phyloP scores from a whole-genome alignment of 257 asterid genomes.

The Solanum chilense region DNA sequence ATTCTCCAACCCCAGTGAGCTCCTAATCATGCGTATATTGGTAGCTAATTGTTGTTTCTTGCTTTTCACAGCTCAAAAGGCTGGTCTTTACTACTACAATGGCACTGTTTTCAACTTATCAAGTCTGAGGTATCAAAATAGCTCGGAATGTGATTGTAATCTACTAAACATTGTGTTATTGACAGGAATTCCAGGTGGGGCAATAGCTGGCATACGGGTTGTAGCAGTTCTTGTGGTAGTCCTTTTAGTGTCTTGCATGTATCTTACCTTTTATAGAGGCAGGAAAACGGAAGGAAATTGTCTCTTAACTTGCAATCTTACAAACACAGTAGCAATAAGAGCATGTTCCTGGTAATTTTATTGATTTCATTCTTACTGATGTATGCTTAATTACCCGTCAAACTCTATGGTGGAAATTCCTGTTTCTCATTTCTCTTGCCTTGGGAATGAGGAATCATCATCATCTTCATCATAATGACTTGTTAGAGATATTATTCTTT shows the following conservation, averaged over 20 bases:
- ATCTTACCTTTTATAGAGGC: slow-evolving; percentile 28
- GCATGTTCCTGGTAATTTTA: slow-evolving; percentile 22
- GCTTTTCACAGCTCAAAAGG: slow-evolving; percentile 68
- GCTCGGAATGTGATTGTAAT: slow-evolving; percentile 1
- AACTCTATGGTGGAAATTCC: background rate
- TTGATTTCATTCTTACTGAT: background rate
- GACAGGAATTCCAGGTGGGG: slow-evolving; percentile 64
- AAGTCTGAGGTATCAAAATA: background rate
- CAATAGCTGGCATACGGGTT: slow-evolving; percentile 60
- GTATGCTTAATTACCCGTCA: background rate
- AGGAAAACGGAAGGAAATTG: slow-evolving; percentile 8
- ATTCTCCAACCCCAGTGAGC: background rate
- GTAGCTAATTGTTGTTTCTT: slow-evolving; percentile 14
- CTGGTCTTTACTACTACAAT: slow-evolving; percentile 15
- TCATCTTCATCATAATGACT: background rate
- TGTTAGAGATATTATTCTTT: background rate
- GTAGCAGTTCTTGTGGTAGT: slow-evolving; percentile 35
- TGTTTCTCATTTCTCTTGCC: background rate
- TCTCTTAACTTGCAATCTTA: slow-evolving; percentile 1
- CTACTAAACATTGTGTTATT: background rate
- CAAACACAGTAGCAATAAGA: slow-evolving; percentile 14
- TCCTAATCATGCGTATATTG: background rate
- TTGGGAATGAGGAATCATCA: background rate
- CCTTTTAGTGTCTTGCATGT: slow-evolving; percentile 33
- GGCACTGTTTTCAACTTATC: background rate